Conservation (phyloP, 179 eudicot genomes). For the Patellifolia procumbens region DNA sequence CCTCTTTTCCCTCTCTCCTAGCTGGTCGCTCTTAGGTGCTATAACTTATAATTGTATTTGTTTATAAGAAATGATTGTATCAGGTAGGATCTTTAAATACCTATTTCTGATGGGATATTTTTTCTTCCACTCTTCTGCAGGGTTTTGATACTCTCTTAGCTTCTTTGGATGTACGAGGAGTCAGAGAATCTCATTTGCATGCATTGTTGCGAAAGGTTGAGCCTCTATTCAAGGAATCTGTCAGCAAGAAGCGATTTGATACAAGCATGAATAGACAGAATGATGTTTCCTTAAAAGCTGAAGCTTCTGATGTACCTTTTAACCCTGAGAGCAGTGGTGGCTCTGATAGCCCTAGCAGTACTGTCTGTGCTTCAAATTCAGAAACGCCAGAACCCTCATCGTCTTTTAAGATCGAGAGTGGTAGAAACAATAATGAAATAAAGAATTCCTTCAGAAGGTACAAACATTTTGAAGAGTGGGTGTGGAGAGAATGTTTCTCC, state of each 20-base stretch:
- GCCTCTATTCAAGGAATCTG: constrained; percentile 57
- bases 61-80: neutral
- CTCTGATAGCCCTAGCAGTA: constrained; percentile 57
- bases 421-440: constrained; percentile 48
- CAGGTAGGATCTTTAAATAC: neutral
- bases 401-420: constrained; percentile 73
- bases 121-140: constrained; percentile 41
- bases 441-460: constrained; percentile 48
- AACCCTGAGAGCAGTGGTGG: constrained; percentile 34
- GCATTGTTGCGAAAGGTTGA: constrained; percentile 68
- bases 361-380: constrained; percentile 45
- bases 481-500: constrained; percentile 64
- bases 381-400: constrained; percentile 52
- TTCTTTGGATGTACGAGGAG: constrained; percentile 82
- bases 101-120: neutral
- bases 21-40: neutral
- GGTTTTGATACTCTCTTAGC: constrained; percentile 70
- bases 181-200: constrained; percentile 73
- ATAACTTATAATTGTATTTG: neutral
- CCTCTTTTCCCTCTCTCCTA: neutral
- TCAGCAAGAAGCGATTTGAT: constrained; percentile 43
- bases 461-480: constrained; percentile 69
- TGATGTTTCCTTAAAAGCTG: constrained; percentile 33
- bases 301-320: constrained; percentile 35
- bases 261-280: constrained; percentile 11